Evolutionary conservation across 2,329 filamentous ascomycete genomes (phyloP), one percentile per base, ranked within the genome.

Genomic region (Fusarium tuaranense): DNA sequence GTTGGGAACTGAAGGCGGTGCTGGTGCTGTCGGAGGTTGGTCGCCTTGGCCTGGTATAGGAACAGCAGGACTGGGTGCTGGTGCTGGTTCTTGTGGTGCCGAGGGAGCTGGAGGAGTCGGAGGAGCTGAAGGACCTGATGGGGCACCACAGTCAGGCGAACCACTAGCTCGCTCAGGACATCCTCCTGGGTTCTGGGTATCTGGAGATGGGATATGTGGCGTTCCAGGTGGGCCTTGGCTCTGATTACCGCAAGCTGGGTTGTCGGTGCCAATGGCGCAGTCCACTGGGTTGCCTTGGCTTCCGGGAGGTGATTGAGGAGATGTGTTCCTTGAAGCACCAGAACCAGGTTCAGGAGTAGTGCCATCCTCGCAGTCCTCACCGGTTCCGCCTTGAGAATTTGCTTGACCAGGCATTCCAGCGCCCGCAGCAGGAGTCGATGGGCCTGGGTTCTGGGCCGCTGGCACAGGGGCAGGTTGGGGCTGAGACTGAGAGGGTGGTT

Each of bases 331-430:
- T 34, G 57, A 25, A 44, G 44, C 22, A 5, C n/a, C 59, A 46
- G 63, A 34, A 22, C 63, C 51, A 27, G 44, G 34, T 10, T 9
- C 48, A n/a, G 27, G 20, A 36, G 46, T 18, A 57, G 38, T 5
- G 13, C 22, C 60, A 32, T 70, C 57, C 8, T 70, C 61, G 5
- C 67, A 70, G 30, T 71, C 53, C 25, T 73, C 70, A 25, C 61
- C 65, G 20, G 59, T 8, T 38, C 20, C 16, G 10, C 7, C 27
- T 38, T 34, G 36, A n/a, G 20, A 13, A 9, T 22, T 25, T 16
- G 32, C 30, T 38, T 68, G 39, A 18, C 46, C 55, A 53, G 41
- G 44, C 5, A 25, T n/a, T n/a, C 51, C 32, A 5, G 60, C 41
- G 9, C 38, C 55, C 25, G 36, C 53, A 22, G 27, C 16, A 30